Conservation (phyloP, 176 grass and related monocot genomes). For the Cocos nucifera region DNA sequence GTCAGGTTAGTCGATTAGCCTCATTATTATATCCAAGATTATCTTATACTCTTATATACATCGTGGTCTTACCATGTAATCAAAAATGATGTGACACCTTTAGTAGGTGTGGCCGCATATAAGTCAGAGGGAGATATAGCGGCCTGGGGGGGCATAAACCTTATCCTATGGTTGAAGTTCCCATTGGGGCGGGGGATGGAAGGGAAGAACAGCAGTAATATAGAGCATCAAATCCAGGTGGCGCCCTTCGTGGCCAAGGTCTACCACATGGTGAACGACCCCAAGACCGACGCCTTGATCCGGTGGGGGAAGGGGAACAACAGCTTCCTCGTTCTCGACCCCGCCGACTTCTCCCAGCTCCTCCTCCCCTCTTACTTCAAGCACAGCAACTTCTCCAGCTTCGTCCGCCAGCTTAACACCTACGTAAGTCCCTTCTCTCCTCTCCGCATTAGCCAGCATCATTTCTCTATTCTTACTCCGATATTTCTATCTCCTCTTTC, state of each 20-base stretch:
- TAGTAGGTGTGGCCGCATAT: too few species aligned
- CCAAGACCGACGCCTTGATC: conserved; percentile 40
- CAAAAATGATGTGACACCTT: too few species aligned
- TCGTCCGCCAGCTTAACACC: conserved; percentile 27
- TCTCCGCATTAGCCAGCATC: background rate
- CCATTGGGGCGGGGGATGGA: background rate
- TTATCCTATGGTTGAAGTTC: too few species aligned
- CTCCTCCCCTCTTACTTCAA: conserved; percentile 56
- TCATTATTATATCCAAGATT: too few species aligned
- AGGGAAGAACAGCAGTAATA: background rate
- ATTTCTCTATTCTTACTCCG: too few species aligned
- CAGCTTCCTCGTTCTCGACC: conserved; percentile 61
- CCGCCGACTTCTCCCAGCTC: conserved; percentile 44
- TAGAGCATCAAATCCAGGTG: conserved; percentile 3
- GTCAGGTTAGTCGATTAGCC: too few species aligned
- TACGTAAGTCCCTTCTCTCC: background rate
- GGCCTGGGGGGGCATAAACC: too few species aligned
- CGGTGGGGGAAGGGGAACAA: conserved; percentile 46
- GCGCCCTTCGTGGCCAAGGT: conserved; percentile 67
- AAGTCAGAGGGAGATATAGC: too few species aligned
- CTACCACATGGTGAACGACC: conserved; percentile 74
- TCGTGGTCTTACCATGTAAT: too few species aligned
- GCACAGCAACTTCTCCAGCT: conserved; percentile 34
- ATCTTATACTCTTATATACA: too few species aligned
- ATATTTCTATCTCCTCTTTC: too few species aligned